A percentile compares a stretch with the other conserved stretches of the same genome.
These are phyloP conservation scores for Corrigiola litoralis DNA, from an alignment of 179 eudicot species.

Conservation along the genomic window DNA sequence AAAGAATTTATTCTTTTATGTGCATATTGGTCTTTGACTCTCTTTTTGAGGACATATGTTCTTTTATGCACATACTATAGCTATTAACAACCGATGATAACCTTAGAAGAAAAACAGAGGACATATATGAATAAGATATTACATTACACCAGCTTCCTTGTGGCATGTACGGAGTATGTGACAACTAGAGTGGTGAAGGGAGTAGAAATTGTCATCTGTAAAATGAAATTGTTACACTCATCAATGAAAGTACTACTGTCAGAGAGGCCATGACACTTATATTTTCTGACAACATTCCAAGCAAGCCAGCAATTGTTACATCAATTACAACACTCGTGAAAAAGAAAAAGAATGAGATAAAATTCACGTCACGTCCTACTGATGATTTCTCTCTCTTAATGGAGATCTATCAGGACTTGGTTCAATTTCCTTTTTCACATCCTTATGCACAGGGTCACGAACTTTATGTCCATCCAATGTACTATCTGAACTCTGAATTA, in stretches of 20 bases:
- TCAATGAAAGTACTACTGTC: neutral
- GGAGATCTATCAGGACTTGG: slow-evolving; percentile 53
- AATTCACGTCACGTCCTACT: neutral
- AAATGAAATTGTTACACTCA: neutral
- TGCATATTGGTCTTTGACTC: neutral
- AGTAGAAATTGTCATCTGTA: neutral
- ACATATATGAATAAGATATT: no score
- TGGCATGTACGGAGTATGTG: neutral
- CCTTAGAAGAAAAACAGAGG: no score
- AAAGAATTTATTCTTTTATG: neutral
- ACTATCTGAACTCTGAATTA: slow-evolving; percentile 30
- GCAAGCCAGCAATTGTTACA: slow-evolving; percentile 7
- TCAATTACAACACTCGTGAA: slow-evolving; percentile 9
- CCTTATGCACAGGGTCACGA: neutral
- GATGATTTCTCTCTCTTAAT: slow-evolving; percentile 59
- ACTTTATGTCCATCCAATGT: slow-evolving; percentile 12
- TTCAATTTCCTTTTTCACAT: slow-evolving; percentile 35
- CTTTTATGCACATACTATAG: neutral
- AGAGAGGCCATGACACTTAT: neutral
- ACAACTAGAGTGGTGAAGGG: neutral
- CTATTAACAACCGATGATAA: no score
- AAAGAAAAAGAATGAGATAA: neutral
- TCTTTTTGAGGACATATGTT: neutral
- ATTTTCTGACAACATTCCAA: slow-evolving; percentile 1
- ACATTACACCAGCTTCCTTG: no score